Evolutionary conservation across 208 protist species (phyloP).

Genomic region (Acanthamoeba lenticulata): DNA sequence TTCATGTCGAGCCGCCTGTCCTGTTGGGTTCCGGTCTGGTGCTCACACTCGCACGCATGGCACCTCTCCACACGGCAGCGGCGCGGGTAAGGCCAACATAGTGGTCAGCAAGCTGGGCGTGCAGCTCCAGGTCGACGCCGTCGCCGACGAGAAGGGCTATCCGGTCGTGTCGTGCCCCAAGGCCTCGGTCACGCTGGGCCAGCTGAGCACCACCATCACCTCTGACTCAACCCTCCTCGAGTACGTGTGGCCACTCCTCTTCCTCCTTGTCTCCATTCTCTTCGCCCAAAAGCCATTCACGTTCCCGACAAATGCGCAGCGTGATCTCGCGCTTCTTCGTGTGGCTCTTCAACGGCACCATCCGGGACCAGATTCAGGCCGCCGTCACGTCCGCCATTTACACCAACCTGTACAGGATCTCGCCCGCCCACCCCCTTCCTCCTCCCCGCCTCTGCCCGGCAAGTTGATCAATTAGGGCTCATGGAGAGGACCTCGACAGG

Average conservation of each 20-base stretch:
- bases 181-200: neutral
- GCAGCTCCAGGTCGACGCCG: neutral
- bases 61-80: neutral
- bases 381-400: neutral
- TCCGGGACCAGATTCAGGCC: neutral
- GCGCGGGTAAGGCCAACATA: neutral
- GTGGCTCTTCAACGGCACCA: neutral
- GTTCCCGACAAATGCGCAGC: neutral
- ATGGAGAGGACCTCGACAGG: too few species aligned
- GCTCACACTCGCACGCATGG: too few species aligned
- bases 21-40: too few species aligned
- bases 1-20: neutral
- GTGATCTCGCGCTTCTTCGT: neutral
- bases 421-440: too few species aligned
- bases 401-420: neutral
- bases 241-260: neutral
- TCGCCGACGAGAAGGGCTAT: constrained; percentile 7
- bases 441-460: too few species aligned
- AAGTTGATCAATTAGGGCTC: too few species aligned
- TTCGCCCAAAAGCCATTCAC: too few species aligned
- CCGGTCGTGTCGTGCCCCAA: neutral
- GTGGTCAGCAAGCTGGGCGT: neutral
- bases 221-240: neutral
- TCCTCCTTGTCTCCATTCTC: neutral
- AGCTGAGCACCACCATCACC: neutral